Conservation (phyloP, 768 basidiomycete species). For the Chalciporus chontae region DNA sequence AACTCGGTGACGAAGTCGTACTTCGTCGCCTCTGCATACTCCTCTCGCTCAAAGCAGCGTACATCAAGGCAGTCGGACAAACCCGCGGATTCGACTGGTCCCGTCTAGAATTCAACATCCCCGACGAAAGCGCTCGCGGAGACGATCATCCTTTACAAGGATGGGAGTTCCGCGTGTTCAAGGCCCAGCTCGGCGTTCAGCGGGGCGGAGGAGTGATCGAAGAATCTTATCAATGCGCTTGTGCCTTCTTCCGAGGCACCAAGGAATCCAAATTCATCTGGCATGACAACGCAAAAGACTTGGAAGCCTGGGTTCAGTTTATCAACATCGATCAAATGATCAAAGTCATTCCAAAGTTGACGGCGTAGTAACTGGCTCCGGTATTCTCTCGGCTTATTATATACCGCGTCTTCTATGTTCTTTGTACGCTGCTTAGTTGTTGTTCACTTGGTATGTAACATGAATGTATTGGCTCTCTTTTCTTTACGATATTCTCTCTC, state of each 20-base stretch:
- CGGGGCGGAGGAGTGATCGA: slow-evolving; percentile 49
- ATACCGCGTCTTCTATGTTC: neutral
- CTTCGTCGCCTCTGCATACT: slow-evolving; percentile 75
- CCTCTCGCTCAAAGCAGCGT: slow-evolving; percentile 75
- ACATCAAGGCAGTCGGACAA: slow-evolving; percentile 82
- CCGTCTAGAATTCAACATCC: slow-evolving; percentile 77
- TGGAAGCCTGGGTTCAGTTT: slow-evolving; percentile 82
- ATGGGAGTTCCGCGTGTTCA: slow-evolving; percentile 87
- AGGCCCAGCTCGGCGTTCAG: slow-evolving; percentile 65
- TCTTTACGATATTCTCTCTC: neutral
- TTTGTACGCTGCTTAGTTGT: neutral
- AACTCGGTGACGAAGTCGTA: slow-evolving; percentile 56
- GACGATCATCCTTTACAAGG: slow-evolving; percentile 69
- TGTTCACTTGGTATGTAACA: neutral
- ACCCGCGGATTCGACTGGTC: slow-evolving; percentile 77
- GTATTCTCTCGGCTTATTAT: neutral
- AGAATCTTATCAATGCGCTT: slow-evolving; percentile 74
- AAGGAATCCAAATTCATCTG: slow-evolving; percentile 67
- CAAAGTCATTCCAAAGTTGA: slow-evolving; percentile 72
- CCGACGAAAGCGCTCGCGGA: slow-evolving; percentile 55
- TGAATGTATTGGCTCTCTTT: neutral
- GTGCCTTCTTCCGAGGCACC: slow-evolving; percentile 71
- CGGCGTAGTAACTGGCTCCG: slow-evolving; percentile 35
- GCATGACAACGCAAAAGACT: slow-evolving; percentile 60
- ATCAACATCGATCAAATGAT: slow-evolving; percentile 80